Evolutionary conservation across 2,329 filamentous ascomycete genomes (phyloP), one percentile per base, ranked within the genome.

Genomic region (Coniochaeta ligniaria): DNA sequence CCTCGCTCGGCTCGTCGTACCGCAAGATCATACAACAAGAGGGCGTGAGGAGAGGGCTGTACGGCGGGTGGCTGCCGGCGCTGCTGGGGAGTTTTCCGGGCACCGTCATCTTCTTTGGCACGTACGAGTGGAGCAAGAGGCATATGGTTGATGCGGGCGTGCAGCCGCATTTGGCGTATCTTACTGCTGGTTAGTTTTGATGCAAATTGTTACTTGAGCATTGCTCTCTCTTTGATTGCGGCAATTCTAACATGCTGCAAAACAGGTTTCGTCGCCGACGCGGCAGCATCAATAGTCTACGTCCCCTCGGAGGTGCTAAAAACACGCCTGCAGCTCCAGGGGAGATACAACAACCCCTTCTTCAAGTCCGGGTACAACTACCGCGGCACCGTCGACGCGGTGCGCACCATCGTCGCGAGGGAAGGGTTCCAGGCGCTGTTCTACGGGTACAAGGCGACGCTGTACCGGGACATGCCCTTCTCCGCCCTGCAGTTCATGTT

Each of bases 331-430:
- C 95, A 99, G 72, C 83, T 99, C 6, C 95, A 99, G 74, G 96
- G 95, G 58, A 90, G 91, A 62, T 90, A 92, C 77, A 96, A 98
- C 75, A 99, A 99, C 70, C 93, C 95, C 0, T 90, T 88, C 75
- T 98, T 98, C 78, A 80, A 87, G 56, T 96, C 92, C 0, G 95
- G 95, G 61, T 99, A 99, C 77, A 99, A 99, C 73, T 99, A 99
- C 73, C 89, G 88, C 67, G 88, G 87, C 47, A 96, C 91, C 1
- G 74, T 87, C 59, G 90, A 99, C 74, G 96, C 95, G 2, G 86
- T 88, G 16, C 86, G 88, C 66, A 96, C 92, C 0, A 98, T 99
- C 62, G 82, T 92, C 17, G 86, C 87, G 43, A 82, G 83, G 47
- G 95, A 99, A 76, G 96, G 95, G 0, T 81, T 92, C 59, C 80